Conservation (phyloP, 2,329 filamentous ascomycete genomes). For the Exophiala alcalophila region DNA sequence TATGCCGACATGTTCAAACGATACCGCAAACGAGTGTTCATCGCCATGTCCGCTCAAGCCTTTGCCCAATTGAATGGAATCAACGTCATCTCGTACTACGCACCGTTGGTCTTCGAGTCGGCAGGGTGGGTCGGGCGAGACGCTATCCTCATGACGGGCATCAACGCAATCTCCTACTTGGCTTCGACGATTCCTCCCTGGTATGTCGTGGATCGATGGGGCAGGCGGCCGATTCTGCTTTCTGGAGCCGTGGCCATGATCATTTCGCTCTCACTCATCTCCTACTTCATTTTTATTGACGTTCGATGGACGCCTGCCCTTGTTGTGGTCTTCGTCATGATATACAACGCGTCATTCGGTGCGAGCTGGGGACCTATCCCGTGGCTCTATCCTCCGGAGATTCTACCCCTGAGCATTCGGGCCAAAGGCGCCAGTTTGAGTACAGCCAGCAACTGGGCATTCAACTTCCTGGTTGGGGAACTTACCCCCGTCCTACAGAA, state of each 20-base stretch:
- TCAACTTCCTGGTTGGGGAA: constrained; percentile 95
- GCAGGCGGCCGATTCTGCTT: constrained; percentile 81
- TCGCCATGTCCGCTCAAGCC: constrained; percentile 96
- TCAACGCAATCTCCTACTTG: constrained; percentile 90
- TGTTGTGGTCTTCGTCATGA: constrained; percentile 93
- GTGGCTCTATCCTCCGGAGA: constrained; percentile 98
- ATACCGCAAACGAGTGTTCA: constrained; percentile 89
- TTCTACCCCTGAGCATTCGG: constrained; percentile 90
- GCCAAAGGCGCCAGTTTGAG: constrained; percentile 96
- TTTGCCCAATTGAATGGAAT: constrained; percentile 97
- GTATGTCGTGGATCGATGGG: constrained; percentile 94
- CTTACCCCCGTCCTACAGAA: constrained; percentile 92
- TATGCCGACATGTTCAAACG: constrained; percentile 93
- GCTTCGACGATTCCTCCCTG: constrained; percentile 91
- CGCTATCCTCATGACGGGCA: constrained; percentile 93
- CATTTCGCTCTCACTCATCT: constrained; percentile 80
- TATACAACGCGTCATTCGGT: constrained; percentile 96
- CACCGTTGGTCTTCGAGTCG: constrained; percentile 91
- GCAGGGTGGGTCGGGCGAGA: constrained; percentile 91
- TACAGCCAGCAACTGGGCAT: constrained; percentile 95
- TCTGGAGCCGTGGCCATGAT: constrained; percentile 88
- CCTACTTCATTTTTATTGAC: constrained; percentile 92
- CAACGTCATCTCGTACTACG: constrained; percentile 99
- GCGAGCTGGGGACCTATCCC: constrained; percentile 98
- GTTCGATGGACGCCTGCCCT: constrained; percentile 72